These are phyloP conservation scores for Tilletia setariae DNA, from an alignment of 1,284 basidiomycete species.

Conservation along the genomic window DNA sequence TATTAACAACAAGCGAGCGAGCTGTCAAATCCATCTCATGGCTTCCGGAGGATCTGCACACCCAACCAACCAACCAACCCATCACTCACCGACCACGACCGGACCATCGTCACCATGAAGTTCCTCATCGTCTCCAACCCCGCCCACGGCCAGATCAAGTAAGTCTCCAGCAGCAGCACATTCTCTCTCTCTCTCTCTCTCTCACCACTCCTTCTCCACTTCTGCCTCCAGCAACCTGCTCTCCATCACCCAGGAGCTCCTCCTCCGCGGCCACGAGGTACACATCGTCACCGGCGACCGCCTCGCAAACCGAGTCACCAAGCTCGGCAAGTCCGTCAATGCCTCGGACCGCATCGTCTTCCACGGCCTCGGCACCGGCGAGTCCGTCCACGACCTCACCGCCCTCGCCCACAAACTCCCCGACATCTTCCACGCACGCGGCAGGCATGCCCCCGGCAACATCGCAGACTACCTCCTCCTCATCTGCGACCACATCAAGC, in stretches of 20 bases:
- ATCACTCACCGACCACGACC: too few relatives aligned
- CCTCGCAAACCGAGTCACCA: constrained; percentile 14
- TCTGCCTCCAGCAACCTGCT: constrained; percentile 19
- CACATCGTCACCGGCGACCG: constrained; percentile 20
- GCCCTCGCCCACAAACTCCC: constrained; percentile 19
- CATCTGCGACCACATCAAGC: constrained; percentile 13
- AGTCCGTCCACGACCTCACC: constrained; percentile 29
- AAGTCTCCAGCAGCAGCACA: neutral
- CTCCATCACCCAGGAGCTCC: constrained; percentile 27
- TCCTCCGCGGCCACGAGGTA: constrained; percentile 24
- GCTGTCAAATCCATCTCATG: too few relatives aligned
- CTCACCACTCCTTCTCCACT: neutral
- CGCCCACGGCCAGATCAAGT: constrained; percentile 30
- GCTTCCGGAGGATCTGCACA: too few relatives aligned
- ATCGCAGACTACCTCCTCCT: constrained; percentile 17
- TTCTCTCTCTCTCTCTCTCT: neutral
- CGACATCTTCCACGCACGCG: constrained; percentile 23
- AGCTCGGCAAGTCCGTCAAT: neutral
- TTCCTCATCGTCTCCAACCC: constrained; percentile 29
- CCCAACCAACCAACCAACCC: too few relatives aligned
- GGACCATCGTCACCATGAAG: too few relatives aligned
- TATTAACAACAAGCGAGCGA: too few relatives aligned
- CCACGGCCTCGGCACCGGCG: constrained; percentile 23
- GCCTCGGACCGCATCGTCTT: constrained; percentile 19
- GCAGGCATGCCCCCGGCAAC: constrained; percentile 25